These are phyloP conservation scores for Termitomyces sp. DNA, from an alignment of 768 basidiomycete species.

Conservation along the genomic window DNA sequence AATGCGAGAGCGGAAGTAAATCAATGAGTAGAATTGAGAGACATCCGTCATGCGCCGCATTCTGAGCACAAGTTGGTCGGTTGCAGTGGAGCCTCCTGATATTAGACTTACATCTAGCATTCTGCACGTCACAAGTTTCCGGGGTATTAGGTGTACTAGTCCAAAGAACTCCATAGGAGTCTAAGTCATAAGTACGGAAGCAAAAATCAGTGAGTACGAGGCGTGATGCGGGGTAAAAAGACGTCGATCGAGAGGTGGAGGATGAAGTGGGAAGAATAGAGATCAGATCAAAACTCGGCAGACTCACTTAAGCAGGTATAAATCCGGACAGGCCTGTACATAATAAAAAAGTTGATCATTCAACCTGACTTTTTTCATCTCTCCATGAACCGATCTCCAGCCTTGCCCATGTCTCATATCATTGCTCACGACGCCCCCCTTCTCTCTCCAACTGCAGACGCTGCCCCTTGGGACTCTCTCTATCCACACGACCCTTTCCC, in stretches of 20 bases:
- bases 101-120: not conserved
- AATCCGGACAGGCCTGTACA: slow-evolving; percentile 21
- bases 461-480: slow-evolving; percentile 43
- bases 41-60: not conserved
- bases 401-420: slow-evolving; percentile 51
- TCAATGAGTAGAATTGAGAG: not conserved
- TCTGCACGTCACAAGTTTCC: too few relatives aligned
- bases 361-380: slow-evolving; percentile 13
- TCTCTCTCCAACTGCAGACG: slow-evolving; percentile 44
- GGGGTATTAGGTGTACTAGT: not conserved
- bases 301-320: slow-evolving; percentile 21
- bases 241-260: slow-evolving; percentile 14
- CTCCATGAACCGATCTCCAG: slow-evolving; percentile 23
- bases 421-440: slow-evolving; percentile 54
- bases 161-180: too few relatives aligned
- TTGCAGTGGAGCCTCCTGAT: not conserved
- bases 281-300: slow-evolving; percentile 3
- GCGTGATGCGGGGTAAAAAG: slow-evolving; percentile 19
- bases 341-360: slow-evolving; percentile 23
- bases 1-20: not conserved
- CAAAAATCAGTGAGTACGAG: not conserved
- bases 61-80: slow-evolving; percentile 5
- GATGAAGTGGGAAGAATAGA: not conserved
- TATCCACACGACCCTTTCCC: slow-evolving; percentile 35
- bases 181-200: not conserved